Evolutionary conservation across 2,329 filamentous ascomycete genomes (phyloP), one percentile per base, ranked within the genome.

Genomic region (Aspergillus pseudoviridinutans): DNA sequence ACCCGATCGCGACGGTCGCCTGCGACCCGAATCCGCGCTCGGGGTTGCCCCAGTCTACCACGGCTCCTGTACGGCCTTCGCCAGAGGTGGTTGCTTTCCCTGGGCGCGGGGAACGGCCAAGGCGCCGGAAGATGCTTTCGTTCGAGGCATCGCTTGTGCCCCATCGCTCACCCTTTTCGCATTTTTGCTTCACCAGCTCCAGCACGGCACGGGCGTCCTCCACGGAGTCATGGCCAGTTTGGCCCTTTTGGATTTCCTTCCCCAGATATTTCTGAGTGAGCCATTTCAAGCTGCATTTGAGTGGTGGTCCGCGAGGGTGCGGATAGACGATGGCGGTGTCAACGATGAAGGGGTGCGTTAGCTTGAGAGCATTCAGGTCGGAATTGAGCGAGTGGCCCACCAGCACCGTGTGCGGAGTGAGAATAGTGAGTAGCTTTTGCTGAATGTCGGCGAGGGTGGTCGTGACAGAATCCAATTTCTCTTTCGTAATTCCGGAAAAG

Each of bases 111-210:
- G 85, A 79, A 49, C 87, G 82, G 3, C 82, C 84, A 3, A 99
- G 81, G 9, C 93, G 86, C 64, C 88, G 89, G 79, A 97, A 99
- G 51, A 99, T 86, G 64, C 91, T 93, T 76, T 99, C 94, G 44
- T 87, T 87, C 49, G 87, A 87, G 1, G 86, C 82, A 47, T 96
- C 91, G 51, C 85, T 85, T 0, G 88, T 88, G 38, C 91, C 94
- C 90, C 92, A 99, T 25, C 80, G 76, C 62, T 89, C 90, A 44
- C 94, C 94, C 75, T 90, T 94, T 73, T 97, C 92, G 72, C 93
- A 97, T 74, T 99, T 99, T 70, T 93, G 88, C 74, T 94, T 96
- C 50, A 97, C 86, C 1, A 99, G 87, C 67, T 97, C 92, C 14
- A 99, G 86, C 62, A 92, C 95, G 2, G 94, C 92, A 63, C 84